phyloP scores from a whole-genome alignment of 176 grass and related monocot genomes.

The Oryza punctata region DNA sequence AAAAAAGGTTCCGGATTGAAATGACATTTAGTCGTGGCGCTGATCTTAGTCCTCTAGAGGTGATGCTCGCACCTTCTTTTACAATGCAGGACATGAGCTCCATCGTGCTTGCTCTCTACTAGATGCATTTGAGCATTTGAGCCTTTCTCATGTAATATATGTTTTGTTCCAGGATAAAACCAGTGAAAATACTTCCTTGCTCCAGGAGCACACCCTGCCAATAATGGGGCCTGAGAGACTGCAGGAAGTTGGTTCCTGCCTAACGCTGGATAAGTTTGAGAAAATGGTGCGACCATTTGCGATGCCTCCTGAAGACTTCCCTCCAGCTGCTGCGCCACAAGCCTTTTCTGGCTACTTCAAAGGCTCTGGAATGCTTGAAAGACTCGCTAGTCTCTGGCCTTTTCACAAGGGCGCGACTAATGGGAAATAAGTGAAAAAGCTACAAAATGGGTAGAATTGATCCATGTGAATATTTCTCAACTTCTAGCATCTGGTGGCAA shows the following conservation, averaged over 20 bases:
- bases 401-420: constrained; percentile 58
- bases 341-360: constrained; percentile 79
- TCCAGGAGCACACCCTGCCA: constrained; percentile 93
- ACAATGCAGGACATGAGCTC: neutral
- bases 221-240: constrained; percentile 97
- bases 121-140: neutral
- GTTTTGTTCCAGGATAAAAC: constrained; percentile 66
- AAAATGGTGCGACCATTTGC: constrained; percentile 94
- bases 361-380: constrained; percentile 67
- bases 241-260: constrained; percentile 76
- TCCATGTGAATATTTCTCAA: constrained; percentile 39
- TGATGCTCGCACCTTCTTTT: constrained; percentile 34
- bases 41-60: constrained; percentile 90
- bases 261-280: constrained; percentile 92
- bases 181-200: constrained; percentile 62
- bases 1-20: constrained; percentile 96
- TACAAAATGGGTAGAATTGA: neutral
- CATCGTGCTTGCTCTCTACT: neutral
- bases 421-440: constrained; percentile 35
- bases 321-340: constrained; percentile 62
- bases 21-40: constrained; percentile 97
- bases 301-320: constrained; percentile 95
- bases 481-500: constrained; percentile 8
- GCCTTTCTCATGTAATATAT: constrained; percentile 15
- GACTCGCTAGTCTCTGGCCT: constrained; percentile 84